Conservation (phyloP, 129 eudicot genomes). For the carrot (Daucus carota) region DH1_v3.0 NC_030384.2:43744001-43744500, state of each 20-base stretch:
- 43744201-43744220: constrained; percentile 10
- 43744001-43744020: not conserved
- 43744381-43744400: not conserved
- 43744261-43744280: constrained; percentile 89
- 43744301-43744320: constrained; percentile 76
- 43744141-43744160: no score
- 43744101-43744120: not conserved
- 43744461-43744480: constrained; percentile 92
- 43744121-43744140: not conserved
- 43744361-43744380: constrained; percentile 21
- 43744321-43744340: constrained; percentile 96
- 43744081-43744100: not conserved
- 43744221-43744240: constrained; percentile 11
- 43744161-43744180: not conserved
- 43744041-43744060: not conserved
- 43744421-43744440: not conserved
- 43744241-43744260: constrained; percentile 87
- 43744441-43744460: constrained; percentile 88
- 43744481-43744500: constrained; percentile 77
- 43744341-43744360: constrained; percentile 99
- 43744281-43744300: constrained; percentile 71
- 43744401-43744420: not conserved
- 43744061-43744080: not conserved
- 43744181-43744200: not conserved
- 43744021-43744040: not conserved